Percentiles rank a stretch among this genome's conserved stretches.
Evolutionary conservation across 257 asterid genomes (phyloP).

Genomic region (Forsythia viridissima): DNA sequence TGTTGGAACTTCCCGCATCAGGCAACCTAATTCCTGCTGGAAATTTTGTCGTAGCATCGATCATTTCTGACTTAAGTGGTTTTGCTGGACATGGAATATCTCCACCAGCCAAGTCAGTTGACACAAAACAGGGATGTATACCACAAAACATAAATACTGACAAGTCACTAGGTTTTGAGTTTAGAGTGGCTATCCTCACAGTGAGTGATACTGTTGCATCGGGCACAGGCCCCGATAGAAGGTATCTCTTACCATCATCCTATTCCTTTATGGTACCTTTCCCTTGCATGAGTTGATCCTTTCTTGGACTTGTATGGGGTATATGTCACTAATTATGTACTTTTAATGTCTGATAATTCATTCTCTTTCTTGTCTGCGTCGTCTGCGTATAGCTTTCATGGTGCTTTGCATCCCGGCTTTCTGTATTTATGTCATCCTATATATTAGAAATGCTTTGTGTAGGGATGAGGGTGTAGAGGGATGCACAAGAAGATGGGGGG

Average conservation of each 20-base stretch:
- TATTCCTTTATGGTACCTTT: not conserved
- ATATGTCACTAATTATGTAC: conserved; percentile 2
- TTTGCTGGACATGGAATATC: conserved; percentile 35
- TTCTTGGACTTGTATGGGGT: conserved; percentile 3
- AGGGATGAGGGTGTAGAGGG: not conserved
- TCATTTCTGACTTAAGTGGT: conserved; percentile 67
- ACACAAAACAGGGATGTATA: conserved; percentile 27
- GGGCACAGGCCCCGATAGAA: conserved; percentile 80
- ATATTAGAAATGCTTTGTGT: not conserved
- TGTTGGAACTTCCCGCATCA: conserved; percentile 75
- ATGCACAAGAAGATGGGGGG: not conserved
- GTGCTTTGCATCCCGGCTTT: not conserved
- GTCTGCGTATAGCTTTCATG: not conserved
- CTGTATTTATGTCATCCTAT: not conserved
- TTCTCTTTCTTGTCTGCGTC: not conserved
- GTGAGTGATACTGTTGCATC: conserved; percentile 93
- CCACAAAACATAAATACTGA: conserved; percentile 24
- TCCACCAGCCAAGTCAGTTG: conserved; percentile 31
- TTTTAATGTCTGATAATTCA: not conserved
- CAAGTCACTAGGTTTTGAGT: conserved; percentile 38
- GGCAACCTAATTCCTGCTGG: conserved; percentile 69
- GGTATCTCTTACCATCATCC: conserved; percentile 46
- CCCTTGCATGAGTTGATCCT: conserved; percentile 2
- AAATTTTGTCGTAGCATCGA: conserved; percentile 55
- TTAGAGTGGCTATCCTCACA: conserved; percentile 80